Base-by-base conservation (phyloP, 2,329 filamentous ascomycete genomes). In the Aspergillus japonicus region DNA sequence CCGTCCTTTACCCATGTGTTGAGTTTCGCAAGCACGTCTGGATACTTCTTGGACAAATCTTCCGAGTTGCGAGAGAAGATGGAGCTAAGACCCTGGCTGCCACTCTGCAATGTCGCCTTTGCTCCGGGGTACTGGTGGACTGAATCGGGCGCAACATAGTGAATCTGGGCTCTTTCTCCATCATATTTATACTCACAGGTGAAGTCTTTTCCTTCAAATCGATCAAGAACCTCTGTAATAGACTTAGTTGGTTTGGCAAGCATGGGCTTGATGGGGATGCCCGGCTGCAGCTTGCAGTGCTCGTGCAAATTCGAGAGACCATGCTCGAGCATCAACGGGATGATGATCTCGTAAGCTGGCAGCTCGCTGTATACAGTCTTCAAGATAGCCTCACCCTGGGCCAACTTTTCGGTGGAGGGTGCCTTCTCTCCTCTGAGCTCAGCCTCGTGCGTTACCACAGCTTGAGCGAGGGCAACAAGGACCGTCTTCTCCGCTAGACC, bases 171-270 rank as follows among this genome's bases (percentile, higher is more conserved):
- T 72, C 95, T 85, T 77, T 99, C 95, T 52, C 95, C 95, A 69
- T 99, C 95, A 71, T 99, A 99, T 76, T 99, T 99, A 83, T 96
- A 99, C 75, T 99, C 95, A 78, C 95, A 99, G 1, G 95, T 98
- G 71, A 99, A 99, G 26, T 89, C 90, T 72, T 96, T 95, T 64
- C 90, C 88, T 73, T 98, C 95, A 66, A 99, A 99, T 5, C 95
- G 90, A 76, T 99, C 94, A 11, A 99, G 83, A 0, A 99, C 95
- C 77, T 99, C 95, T 0, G 93, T 96, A 69, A 99, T 97, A 5
- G 95, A 93, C 75, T 99, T 99, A 10, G 95, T 99, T 3, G 95
- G 95, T 71, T 98, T 98, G 21, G 95, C 95, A 80, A 99, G 83
- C 95, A 99, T 99, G 68, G 95, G 95, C 77, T 99, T 99, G 60